Evolutionary conservation across 1,284 basidiomycete genomes (phyloP), one percentile per base, ranked within the genome.

Genomic region (Boletus subluridellus): DNA sequence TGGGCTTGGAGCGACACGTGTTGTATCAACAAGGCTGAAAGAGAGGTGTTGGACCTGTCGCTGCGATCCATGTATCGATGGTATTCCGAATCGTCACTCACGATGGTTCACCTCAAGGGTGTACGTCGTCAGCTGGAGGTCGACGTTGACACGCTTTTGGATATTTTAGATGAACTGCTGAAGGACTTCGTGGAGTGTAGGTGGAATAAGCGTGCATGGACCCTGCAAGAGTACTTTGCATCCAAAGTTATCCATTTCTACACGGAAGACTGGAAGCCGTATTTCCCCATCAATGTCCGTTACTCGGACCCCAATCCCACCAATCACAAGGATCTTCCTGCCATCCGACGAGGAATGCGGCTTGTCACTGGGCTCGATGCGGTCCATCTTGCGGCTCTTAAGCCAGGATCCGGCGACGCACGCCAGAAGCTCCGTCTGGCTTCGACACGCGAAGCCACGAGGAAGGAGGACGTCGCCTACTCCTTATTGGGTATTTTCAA

Each of bases 1-100:
- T 64, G 59, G 63, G 63, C 55, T 26, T 64, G 59, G 62, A 52
- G 53, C 10, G 60, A 63, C 21, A 63, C 62, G 1, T 63, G 62
- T 34, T 64, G 63, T 47, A 64, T 64, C 34, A 55, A 64, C 52
- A 63, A 63, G 34, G 17, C 32, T 1, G 60, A 55, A 48, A 59
- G 15, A 21, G 54, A 56, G 4, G 52, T 64, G 11, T 38, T 54
- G 34, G 42, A 54, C 8, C n/a, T 44, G 15, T 54, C 63, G 1
- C 52, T 62, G 41, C 45, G 35, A 14, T 65, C 63, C 21, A 65
- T 65, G 63, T 64, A 62, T 45, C 35, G 12, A 10, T 64, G 63
- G 63, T 65, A 65, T 41, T 37, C 37, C 6, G 37, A 35, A 9
- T 59, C 60, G 6, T 56, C 57, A 14, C 55, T 62, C 21, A 62